Conservation (phyloP, 306 rosid species). For the Echinosophora koreensis region DNA sequence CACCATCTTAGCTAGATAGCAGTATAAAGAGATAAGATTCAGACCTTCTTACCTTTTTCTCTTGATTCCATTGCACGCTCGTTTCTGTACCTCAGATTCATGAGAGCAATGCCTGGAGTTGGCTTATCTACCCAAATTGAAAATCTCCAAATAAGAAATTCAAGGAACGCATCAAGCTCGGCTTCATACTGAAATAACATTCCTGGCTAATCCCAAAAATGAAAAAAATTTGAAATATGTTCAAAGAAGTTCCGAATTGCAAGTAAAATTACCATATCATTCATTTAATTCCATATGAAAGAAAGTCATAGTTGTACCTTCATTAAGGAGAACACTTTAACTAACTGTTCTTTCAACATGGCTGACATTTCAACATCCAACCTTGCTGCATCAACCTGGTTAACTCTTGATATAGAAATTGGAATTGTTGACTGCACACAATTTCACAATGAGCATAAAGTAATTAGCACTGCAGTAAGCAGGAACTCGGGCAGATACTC, state of each 20-base stretch:
- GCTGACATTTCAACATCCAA: conserved; percentile 96
- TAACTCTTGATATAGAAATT: conserved; percentile 89
- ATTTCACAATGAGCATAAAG: background rate
- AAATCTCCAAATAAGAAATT: conserved; percentile 97
- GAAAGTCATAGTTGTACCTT: conserved; percentile 63
- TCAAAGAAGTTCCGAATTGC: conserved; percentile 34
- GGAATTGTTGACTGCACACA: conserved; percentile 68
- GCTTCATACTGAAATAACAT: conserved; percentile 99
- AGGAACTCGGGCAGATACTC: background rate
- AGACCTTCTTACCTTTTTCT: conserved; percentile 71
- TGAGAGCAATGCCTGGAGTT: conserved; percentile 93
- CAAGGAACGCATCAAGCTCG: conserved; percentile 83
- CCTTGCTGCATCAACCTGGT: conserved; percentile 93
- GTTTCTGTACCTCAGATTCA: conserved; percentile 95
- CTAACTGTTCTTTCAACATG: conserved; percentile 96
- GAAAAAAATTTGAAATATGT: conserved; percentile 40
- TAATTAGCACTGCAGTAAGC: background rate
- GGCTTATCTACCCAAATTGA: conserved; percentile 99
- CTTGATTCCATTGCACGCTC: conserved; percentile 82
- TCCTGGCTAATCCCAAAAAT: conserved; percentile 94
- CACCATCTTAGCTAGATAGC: conserved; percentile 26
- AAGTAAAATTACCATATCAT: background rate
- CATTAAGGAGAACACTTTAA: conserved; percentile 92
- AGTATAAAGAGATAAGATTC: conserved; percentile 35
- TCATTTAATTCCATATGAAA: background rate